Evolutionary conservation across 2,329 filamentous ascomycete species (phyloP).

Genomic region (Chrysoporthe cubensis): DNA sequence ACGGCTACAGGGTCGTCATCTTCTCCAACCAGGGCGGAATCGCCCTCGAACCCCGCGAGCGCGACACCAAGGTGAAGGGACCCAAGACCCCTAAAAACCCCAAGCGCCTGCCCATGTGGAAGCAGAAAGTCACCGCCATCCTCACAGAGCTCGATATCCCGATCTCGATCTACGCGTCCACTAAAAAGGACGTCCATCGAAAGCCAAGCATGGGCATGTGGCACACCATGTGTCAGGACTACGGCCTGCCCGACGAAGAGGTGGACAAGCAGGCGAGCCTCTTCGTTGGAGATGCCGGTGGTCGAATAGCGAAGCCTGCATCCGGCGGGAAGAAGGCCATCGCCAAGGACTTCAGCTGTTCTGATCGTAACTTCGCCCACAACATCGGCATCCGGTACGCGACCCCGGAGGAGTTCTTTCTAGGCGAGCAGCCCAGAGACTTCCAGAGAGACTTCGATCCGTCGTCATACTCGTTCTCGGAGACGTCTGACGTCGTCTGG

Average conservation of each 20-base stretch:
- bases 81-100: conserved; percentile 61
- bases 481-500: conserved; percentile 46
- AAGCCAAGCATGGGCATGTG: conserved; percentile 94
- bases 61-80: conserved; percentile 67
- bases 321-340: conserved; percentile 36
- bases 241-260: conserved; percentile 57
- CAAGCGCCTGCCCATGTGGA: conserved; percentile 77
- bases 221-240: conserved; percentile 64
- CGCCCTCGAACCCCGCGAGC: conserved; percentile 72
- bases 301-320: conserved; percentile 43
- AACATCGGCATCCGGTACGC: conserved; percentile 81
- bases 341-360: conserved; percentile 66
- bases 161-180: conserved; percentile 83
- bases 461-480: conserved; percentile 50
- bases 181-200: conserved; percentile 76
- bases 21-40: conserved; percentile 90
- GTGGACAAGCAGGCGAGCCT: conserved; percentile 75
- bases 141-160: conserved; percentile 76
- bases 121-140: conserved; percentile 74
- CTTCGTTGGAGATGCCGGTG: conserved; percentile 88
- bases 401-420: conserved; percentile 92
- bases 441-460: conserved; percentile 77
- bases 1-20: conserved; percentile 74
- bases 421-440: conserved; percentile 65
- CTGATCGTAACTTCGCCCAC: conserved; percentile 78